Evolutionary conservation across 1,284 basidiomycete genomes (phyloP).

Genomic region (Vanrija sp.): DNA sequence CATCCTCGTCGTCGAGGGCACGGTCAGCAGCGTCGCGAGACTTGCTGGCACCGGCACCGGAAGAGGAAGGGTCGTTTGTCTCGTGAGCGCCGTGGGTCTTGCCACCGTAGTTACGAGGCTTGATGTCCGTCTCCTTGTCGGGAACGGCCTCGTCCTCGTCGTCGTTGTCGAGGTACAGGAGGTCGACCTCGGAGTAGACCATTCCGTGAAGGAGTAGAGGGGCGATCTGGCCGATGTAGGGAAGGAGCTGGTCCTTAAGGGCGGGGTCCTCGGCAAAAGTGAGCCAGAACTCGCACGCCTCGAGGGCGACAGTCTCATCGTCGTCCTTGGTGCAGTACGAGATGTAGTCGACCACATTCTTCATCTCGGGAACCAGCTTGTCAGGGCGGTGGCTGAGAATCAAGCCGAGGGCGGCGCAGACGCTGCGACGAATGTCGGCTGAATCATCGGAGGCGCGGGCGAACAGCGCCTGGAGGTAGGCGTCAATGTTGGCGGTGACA

Average conservation of each 20-base stretch:
- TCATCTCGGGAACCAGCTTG: conserved; percentile 94
- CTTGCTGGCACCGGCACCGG: conserved; percentile 22
- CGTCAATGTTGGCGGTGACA: conserved; percentile 86
- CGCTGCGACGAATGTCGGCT: conserved; percentile 86
- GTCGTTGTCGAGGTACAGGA: conserved; percentile 93
- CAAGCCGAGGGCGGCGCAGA: conserved; percentile 92
- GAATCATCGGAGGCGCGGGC: conserved; percentile 90
- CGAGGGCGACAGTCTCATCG: conserved; percentile 89
- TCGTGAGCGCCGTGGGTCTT: conserved; percentile 81
- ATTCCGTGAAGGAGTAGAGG: conserved; percentile 94
- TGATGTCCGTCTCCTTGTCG: conserved; percentile 92
- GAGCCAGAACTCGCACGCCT: conserved; percentile 99
- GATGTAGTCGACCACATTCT: conserved; percentile 97
- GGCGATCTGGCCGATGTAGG: conserved; percentile 79
- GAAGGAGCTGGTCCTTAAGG: conserved; percentile 75
- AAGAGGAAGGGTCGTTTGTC: conserved; percentile 35
- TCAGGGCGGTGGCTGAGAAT: conserved; percentile 90
- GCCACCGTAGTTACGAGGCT: conserved; percentile 79
- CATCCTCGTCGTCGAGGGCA: conserved; percentile 65
- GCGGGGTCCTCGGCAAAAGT: conserved; percentile 95
- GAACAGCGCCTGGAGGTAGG: conserved; percentile 89
- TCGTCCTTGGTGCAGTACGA: conserved; percentile 96
- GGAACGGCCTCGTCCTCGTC: conserved; percentile 78
- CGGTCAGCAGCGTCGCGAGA: conserved; percentile 43
- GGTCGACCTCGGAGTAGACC: conserved; percentile 93